Conservation (phyloP, 2,329 filamentous ascomycete genomes). For the Knufia fluminis region DNA sequence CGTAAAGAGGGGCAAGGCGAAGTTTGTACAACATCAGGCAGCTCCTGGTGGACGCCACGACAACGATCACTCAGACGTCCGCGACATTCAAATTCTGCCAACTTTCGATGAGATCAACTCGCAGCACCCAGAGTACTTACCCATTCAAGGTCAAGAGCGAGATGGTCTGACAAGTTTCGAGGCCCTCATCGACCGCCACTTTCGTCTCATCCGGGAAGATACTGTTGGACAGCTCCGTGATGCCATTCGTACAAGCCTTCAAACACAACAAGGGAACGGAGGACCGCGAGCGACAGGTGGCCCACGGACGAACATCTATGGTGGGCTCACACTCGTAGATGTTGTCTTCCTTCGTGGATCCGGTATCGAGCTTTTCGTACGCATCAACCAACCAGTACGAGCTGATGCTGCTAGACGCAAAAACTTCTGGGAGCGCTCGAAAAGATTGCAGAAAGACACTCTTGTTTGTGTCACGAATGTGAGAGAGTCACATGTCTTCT, state of each 20-base stretch:
- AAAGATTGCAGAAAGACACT: constrained; percentile 41
- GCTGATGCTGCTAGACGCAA: constrained; percentile 26
- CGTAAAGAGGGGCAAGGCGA: background rate
- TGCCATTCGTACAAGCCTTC: constrained; percentile 24
- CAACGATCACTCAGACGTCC: constrained; percentile 57
- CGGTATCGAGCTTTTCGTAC: constrained; percentile 39
- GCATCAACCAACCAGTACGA: constrained; percentile 39
- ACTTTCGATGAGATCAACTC: constrained; percentile 56
- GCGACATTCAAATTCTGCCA: constrained; percentile 54
- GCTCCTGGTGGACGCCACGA: constrained; percentile 60
- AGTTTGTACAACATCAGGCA: constrained; percentile 4
- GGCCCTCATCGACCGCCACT: constrained; percentile 41
- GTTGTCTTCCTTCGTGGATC: constrained; percentile 29
- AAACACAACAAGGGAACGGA: constrained; percentile 1
- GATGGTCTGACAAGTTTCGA: constrained; percentile 37
- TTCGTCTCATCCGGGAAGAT: constrained; percentile 48
- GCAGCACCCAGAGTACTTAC: constrained; percentile 28
- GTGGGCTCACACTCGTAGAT: constrained; percentile 30
- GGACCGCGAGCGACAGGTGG: background rate
- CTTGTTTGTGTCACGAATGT: constrained; percentile 42
- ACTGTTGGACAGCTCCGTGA: constrained; percentile 46
- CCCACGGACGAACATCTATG: constrained; percentile 19
- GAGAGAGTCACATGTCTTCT: constrained; percentile 22
- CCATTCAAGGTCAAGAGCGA: constrained; percentile 27
- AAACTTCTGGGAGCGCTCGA: constrained; percentile 45